A percentile compares a stretch with the other conserved stretches of the same genome.
These are phyloP conservation scores for Coniophora puteana DNA, from an alignment of 1,284 basidiomycete species.

Conservation along the genomic window DNA sequence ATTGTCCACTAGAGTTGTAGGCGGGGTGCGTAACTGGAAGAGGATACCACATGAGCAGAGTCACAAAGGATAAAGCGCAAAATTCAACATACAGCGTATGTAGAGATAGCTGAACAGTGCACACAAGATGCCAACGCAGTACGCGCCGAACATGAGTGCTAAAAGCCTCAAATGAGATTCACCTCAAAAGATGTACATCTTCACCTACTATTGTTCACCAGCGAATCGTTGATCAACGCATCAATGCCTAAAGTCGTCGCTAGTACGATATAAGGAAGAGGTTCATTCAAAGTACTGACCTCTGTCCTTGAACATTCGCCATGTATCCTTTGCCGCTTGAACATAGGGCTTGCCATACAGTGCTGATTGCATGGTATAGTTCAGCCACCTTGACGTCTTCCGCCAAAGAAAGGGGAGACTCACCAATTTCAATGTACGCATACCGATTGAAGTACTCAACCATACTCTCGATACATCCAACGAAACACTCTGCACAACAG, in stretches of 20 bases:
- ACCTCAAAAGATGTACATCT: conserved; percentile 1
- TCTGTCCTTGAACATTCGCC: conserved; percentile 81
- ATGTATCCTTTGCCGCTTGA: conserved; percentile 86
- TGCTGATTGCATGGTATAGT: conserved; percentile 34
- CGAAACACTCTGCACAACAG: conserved; percentile 79
- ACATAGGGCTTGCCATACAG: conserved; percentile 88
- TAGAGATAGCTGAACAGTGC: conserved; percentile 84
- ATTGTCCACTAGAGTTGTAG: conserved; percentile 72
- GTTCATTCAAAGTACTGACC: conserved; percentile 35
- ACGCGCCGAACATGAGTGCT: conserved; percentile 75
- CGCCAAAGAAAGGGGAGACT: conserved; percentile 10
- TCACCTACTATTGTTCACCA: conserved; percentile 73
- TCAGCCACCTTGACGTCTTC: background rate
- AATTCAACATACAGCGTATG: conserved; percentile 49
- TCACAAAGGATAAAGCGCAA: background rate
- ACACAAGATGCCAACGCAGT: conserved; percentile 73
- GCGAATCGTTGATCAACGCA: conserved; percentile 81
- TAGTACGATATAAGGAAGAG: background rate
- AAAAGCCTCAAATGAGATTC: conserved; percentile 4
- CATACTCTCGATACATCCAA: conserved; percentile 67
- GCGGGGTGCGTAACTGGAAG: conserved; percentile 60
- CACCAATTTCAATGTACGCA: conserved; percentile 80
- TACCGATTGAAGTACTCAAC: conserved; percentile 87
- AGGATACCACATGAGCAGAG: too few relatives aligned
- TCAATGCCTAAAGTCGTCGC: conserved; percentile 52